phyloP scores from a whole-genome alignment of 495 filamentous ascomycete genomes.

The Podospora comata region DNA sequence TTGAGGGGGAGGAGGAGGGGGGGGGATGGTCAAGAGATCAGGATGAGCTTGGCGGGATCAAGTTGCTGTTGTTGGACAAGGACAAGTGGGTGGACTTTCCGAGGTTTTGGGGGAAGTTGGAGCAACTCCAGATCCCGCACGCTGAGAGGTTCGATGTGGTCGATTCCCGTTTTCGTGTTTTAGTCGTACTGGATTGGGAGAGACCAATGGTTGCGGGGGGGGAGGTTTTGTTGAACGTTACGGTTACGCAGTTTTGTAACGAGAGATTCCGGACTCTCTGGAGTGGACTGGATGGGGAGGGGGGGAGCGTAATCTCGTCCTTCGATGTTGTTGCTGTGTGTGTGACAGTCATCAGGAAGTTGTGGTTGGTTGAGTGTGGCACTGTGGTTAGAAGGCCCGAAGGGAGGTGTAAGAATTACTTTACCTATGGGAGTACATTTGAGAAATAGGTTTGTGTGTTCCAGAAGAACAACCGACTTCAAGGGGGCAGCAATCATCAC shows the following conservation, averaged over 20 bases:
- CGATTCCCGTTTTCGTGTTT: slow-evolving; percentile 8
- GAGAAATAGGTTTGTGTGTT: neutral
- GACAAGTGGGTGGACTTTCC: neutral
- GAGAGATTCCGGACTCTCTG: neutral
- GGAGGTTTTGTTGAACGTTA: neutral
- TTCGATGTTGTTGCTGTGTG: neutral
- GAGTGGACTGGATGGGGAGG: neutral
- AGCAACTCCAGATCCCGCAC: slow-evolving; percentile 6
- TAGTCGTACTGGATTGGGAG: slow-evolving; percentile 2
- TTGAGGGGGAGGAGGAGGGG: neutral
- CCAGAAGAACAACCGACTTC: neutral
- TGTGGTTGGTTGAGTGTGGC: neutral
- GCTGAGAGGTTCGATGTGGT: slow-evolving; percentile 4
- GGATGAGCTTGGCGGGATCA: neutral
- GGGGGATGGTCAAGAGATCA: neutral
- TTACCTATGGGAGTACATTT: neutral
- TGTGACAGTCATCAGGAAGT: neutral
- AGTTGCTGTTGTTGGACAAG: neutral
- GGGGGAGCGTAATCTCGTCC: neutral
- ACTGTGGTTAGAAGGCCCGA: neutral
- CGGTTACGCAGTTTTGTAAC: neutral
- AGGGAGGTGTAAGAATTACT: neutral
- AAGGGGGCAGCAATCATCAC: neutral
- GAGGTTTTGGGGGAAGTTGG: neutral
- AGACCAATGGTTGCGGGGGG: neutral